Evolutionary conservation across 2,329 filamentous ascomycete genomes (phyloP), one percentile per base, ranked within the genome.

Genomic region (Sphaerulina vaccinii): DNA sequence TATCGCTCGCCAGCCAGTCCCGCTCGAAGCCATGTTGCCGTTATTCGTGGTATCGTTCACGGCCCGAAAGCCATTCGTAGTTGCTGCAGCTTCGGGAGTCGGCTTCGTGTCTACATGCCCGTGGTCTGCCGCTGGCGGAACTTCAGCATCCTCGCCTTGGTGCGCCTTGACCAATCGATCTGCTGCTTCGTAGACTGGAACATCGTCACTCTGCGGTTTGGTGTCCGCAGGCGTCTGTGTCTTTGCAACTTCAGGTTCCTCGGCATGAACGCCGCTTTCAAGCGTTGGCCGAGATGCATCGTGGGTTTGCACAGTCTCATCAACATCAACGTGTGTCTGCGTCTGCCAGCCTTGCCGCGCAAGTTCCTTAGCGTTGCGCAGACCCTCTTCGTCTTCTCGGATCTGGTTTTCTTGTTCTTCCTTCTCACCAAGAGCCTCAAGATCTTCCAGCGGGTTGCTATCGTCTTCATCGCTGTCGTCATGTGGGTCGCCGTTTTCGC

Each of bases 361-460:
- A 16, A 67, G 56, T 46, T 67, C 65, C 27, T 59, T 56, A 2
- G 65, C 65, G 29, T 64, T 63, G 7, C 60, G 60, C 45, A 68
- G 38, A 3, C 64, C 65, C 39, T 67, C 64, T 43, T 63, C 64
- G 37, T 66, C 63, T 39, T 63, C 62, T 21, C 55, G 55, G 19
- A 59, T 59, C 45, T 58, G 56, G 40, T 60, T 54, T 44, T 63
- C 59, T 36, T 62, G 60, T 35, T 67, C 65, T 47, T 66, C 66
- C 54, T 66, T 65, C 46, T 67, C 64, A 18, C 58, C 66, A 5
- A 68, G 51, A 8, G 65, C 65, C 46, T 68, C 66, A 9, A 68
- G 52, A 24, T 68, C 66, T 48, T 68, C 66, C 3, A 68, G 53
- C 10, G 66, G 66, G 45, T 68, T 68, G 52, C 62, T 65, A 29